Conservation (phyloP, 2,329 filamentous ascomycete genomes). For the Ilyonectria destructans region DNA sequence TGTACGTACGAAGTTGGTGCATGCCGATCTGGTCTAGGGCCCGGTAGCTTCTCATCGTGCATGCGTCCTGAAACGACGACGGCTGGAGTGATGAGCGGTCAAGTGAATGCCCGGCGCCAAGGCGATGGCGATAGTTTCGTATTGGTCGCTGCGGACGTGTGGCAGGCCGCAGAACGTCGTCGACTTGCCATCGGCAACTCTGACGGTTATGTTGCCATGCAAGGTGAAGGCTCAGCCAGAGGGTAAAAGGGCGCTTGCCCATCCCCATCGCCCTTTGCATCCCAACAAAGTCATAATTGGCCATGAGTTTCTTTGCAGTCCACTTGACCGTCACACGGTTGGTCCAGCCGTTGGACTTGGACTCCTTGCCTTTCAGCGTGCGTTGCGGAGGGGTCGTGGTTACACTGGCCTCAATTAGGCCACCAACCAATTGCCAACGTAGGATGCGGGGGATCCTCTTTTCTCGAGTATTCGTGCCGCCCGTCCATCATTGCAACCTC, state of each 20-base stretch:
- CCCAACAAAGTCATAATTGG: slow-evolving; percentile 23
- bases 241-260: slow-evolving; percentile 7
- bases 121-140: slow-evolving; percentile 12
- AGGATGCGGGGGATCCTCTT: slow-evolving; percentile 20
- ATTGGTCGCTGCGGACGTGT: neutral
- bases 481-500: neutral
- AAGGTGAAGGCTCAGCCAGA: slow-evolving; percentile 15
- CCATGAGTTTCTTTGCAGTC: slow-evolving; percentile 1
- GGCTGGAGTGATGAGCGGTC: slow-evolving; percentile 23
- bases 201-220: neutral
- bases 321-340: slow-evolving; percentile 21
- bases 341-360: slow-evolving; percentile 24
- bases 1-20: neutral
- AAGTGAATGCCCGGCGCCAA: slow-evolving; percentile 21
- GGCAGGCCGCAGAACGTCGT: neutral
- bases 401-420: slow-evolving; percentile 8
- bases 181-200: neutral
- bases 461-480: neutral
- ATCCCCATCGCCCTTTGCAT: slow-evolving; percentile 11
- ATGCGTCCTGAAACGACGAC: slow-evolving; percentile 16
- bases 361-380: slow-evolving; percentile 11
- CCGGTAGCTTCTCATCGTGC: slow-evolving; percentile 10
- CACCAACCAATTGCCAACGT: slow-evolving; percentile 17
- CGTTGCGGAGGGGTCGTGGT: slow-evolving; percentile 12
- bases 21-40: slow-evolving; percentile 13